phyloP scores from a whole-genome alignment of 2,329 filamentous ascomycete species.

The Aspergillus spinulosporus region DNA sequence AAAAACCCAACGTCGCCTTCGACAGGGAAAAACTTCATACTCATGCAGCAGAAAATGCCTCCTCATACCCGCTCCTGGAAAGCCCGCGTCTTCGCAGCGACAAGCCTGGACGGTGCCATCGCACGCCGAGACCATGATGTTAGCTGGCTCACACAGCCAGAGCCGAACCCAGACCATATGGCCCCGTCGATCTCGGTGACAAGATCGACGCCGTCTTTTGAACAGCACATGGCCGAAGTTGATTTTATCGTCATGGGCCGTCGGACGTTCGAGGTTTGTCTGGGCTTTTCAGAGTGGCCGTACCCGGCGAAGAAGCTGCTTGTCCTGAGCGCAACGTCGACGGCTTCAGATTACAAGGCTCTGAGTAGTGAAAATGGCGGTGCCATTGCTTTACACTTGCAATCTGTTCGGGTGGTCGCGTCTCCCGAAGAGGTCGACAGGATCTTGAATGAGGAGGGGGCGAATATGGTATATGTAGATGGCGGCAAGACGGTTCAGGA shows the following conservation, averaged over 20 bases:
- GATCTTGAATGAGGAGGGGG: background rate
- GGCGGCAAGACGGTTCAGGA: conserved; percentile 11
- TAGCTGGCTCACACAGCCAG: conserved; percentile 9
- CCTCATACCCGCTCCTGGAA: background rate
- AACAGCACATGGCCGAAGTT: conserved; percentile 12
- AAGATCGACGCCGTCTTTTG: background rate
- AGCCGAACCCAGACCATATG: background rate
- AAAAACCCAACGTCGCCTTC: too few relatives aligned
- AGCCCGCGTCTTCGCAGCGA: conserved; percentile 12
- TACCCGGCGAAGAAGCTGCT: conserved; percentile 8
- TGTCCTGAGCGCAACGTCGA: conserved; percentile 2
- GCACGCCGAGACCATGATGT: conserved; percentile 14
- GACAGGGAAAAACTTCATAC: too few relatives aligned
- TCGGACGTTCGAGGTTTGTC: conserved; percentile 8
- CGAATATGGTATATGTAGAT: conserved; percentile 11
- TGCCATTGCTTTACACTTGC: background rate
- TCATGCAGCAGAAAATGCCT: background rate
- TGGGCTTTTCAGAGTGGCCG: conserved; percentile 4
- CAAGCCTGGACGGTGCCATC: conserved; percentile 16
- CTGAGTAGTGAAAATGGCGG: background rate
- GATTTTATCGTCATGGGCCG: conserved; percentile 18
- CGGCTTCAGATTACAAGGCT: background rate
- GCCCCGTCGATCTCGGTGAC: background rate
- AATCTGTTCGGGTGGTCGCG: background rate
- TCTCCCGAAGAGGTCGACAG: conserved; percentile 5